A percentile compares a stretch with the other conserved stretches of the same genome.
These are phyloP conservation scores for Capsicum baccatum DNA, from an alignment of 257 asterid genomes.

Conservation along the genomic window DNA sequence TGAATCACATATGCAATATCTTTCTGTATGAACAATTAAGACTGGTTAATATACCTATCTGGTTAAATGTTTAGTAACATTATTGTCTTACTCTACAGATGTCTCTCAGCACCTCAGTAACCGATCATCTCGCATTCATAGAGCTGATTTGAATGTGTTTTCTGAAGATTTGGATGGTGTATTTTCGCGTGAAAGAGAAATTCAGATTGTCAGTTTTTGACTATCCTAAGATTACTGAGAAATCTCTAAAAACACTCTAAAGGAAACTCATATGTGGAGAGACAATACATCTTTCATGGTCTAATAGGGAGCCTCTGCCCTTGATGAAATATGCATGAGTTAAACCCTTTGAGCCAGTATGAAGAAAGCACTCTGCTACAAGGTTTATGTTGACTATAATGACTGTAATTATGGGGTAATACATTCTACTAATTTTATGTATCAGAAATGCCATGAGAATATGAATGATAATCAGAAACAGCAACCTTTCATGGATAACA, in stretches of 20 bases:
- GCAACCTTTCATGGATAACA: slow-evolving; percentile 29
- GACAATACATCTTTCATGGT: slow-evolving; percentile 60
- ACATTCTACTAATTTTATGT: slow-evolving; percentile 36
- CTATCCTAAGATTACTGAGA: slow-evolving; percentile 62
- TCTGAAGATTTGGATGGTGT: slow-evolving; percentile 67
- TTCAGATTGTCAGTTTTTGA: slow-evolving; percentile 67
- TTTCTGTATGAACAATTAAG: not conserved
- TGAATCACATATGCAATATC: not conserved
- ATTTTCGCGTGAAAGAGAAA: slow-evolving; percentile 55
- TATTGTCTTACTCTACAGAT: slow-evolving; percentile 43
- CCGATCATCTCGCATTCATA: slow-evolving; percentile 48
- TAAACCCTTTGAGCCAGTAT: slow-evolving; percentile 14
- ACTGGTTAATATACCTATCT: not conserved
- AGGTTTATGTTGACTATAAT: slow-evolving; percentile 30
- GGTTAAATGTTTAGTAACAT: not conserved
- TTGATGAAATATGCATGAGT: slow-evolving; percentile 41
- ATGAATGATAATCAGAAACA: slow-evolving; percentile 28
- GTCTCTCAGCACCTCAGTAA: slow-evolving; percentile 68
- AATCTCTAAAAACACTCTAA: slow-evolving; percentile 58
- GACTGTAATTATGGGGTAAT: slow-evolving; percentile 36
- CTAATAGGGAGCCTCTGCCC: slow-evolving; percentile 58
- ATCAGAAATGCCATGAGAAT: slow-evolving; percentile 36
- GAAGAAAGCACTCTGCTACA: slow-evolving; percentile 32
- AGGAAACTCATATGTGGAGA: slow-evolving; percentile 70
- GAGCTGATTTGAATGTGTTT: slow-evolving; percentile 54